Evolutionary conservation across 1,284 basidiomycete species (phyloP).

Genomic region (Cutaneotrichosporon mucoides): DNA sequence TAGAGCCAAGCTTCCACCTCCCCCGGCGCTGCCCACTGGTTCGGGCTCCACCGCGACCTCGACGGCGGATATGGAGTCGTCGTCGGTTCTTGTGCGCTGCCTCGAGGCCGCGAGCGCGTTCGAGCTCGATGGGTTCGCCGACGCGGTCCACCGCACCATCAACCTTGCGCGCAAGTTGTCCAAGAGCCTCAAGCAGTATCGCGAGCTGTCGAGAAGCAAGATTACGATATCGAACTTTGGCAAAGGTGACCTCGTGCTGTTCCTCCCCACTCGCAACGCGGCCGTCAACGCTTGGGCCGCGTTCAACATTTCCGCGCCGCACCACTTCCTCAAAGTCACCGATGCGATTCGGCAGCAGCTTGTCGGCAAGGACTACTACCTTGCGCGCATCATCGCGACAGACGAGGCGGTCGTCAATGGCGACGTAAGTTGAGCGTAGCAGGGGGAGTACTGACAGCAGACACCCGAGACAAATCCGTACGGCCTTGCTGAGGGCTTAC

Average conservation of each 20-base stretch:
- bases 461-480: slow-evolving; percentile 51
- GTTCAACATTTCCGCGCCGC: slow-evolving; percentile 93
- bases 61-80: slow-evolving; percentile 29
- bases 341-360: slow-evolving; percentile 79
- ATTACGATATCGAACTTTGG: slow-evolving; percentile 90
- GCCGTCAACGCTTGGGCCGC: slow-evolving; percentile 91
- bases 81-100: slow-evolving; percentile 30
- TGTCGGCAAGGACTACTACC: slow-evolving; percentile 85
- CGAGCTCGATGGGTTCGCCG: slow-evolving; percentile 77
- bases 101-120: slow-evolving; percentile 55
- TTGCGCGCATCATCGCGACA: slow-evolving; percentile 84
- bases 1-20: slow-evolving; percentile 11
- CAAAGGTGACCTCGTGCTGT: slow-evolving; percentile 85
- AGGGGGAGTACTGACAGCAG: slow-evolving; percentile 39
- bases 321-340: slow-evolving; percentile 89
- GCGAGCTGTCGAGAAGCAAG: slow-evolving; percentile 86
- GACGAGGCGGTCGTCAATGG: slow-evolving; percentile 77
- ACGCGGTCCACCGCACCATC: slow-evolving; percentile 72
- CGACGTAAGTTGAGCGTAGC: slow-evolving; percentile 55
- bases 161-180: slow-evolving; percentile 90
- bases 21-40: background rate
- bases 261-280: slow-evolving; percentile 90
- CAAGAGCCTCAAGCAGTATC: slow-evolving; percentile 90
- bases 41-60: background rate
- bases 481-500: slow-evolving; percentile 78